These are phyloP conservation scores for Melampsora occidentalis DNA, from an alignment of 1,284 basidiomycete species.

Conservation along the genomic window DNA sequence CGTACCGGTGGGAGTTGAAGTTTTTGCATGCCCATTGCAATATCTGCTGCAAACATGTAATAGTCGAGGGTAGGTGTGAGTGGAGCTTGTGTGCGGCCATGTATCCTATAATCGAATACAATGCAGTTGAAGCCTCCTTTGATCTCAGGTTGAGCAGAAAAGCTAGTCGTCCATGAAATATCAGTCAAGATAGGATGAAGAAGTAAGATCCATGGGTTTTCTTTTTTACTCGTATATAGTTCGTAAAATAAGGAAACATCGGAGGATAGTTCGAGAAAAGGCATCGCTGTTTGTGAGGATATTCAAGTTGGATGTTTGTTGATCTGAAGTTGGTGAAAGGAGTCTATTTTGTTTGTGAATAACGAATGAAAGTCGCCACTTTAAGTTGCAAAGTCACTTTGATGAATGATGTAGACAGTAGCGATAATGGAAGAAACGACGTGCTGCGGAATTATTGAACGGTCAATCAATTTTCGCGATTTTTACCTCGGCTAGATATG, in stretches of 20 bases:
- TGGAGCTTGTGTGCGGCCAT: not conserved
- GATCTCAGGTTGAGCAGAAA: not conserved
- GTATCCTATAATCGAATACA: not conserved
- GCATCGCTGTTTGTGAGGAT: not conserved
- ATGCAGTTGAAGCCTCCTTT: not conserved
- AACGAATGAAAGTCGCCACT: too few relatives aligned
- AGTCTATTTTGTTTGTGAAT: too few relatives aligned
- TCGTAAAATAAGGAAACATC: not conserved
- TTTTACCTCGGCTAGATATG: too few relatives aligned
- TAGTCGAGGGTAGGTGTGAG: not conserved
- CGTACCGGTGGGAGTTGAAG: conserved; percentile 2
- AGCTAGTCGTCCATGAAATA: not conserved
- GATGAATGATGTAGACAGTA: too few relatives aligned
- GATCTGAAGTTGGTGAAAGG: too few relatives aligned
- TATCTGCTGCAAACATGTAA: conserved; percentile 7
- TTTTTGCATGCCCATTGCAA: conserved; percentile 7
- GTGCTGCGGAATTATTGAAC: too few relatives aligned
- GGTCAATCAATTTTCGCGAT: too few relatives aligned
- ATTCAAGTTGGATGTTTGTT: too few relatives aligned
- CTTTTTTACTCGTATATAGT: not conserved
- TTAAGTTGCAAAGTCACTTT: too few relatives aligned
- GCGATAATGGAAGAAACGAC: too few relatives aligned
- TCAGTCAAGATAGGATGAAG: conserved; percentile 8
- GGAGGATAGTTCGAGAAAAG: not conserved
- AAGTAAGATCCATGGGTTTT: conserved; percentile 3